Conservation (phyloP, 192 early-diverging fungal genomes). For the Coemansia sp. region DNA sequence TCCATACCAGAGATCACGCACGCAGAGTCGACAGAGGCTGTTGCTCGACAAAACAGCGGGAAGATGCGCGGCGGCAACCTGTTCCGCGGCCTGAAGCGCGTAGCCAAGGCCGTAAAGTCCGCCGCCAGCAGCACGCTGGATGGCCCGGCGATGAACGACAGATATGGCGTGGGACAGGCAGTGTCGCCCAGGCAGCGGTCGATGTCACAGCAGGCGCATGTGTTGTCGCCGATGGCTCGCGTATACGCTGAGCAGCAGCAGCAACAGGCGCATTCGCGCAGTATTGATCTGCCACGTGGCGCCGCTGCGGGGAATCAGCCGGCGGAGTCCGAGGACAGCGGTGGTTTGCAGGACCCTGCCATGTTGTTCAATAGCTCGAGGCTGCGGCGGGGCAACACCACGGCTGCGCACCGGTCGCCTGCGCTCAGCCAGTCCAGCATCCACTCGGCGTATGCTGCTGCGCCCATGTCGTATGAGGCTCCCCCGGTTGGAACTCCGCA, state of each 20-base stretch:
- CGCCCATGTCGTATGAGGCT: slow-evolving; percentile 2
- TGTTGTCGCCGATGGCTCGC: slow-evolving; percentile 9
- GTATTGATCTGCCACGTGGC: slow-evolving; percentile 23
- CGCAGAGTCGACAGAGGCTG: background rate
- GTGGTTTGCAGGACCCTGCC: background rate
- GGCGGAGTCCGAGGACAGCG: background rate
- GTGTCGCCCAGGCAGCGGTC: slow-evolving; percentile 40
- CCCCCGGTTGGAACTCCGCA: background rate
- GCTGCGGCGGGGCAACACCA: background rate
- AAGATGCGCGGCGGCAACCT: slow-evolving; percentile 31
- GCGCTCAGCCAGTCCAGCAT: background rate
- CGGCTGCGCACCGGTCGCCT: background rate
- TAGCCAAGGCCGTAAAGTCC: slow-evolving; percentile 47
- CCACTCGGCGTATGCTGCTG: slow-evolving; percentile 7
- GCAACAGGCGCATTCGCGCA: slow-evolving; percentile 17
- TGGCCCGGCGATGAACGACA: background rate
- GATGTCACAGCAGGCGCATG: slow-evolving; percentile 32
- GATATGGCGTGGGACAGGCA: background rate
- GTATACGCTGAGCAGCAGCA: slow-evolving; percentile 12
- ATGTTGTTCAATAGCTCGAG: background rate
- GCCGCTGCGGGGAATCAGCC: background rate
- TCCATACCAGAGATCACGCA: background rate
- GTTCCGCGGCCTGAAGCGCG: slow-evolving; percentile 40
- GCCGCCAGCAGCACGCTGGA: slow-evolving; percentile 25
- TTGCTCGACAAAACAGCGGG: background rate